These are phyloP conservation scores for Fusarium temperatum DNA, from an alignment of 2,329 filamentous ascomycete genomes.

Conservation along the genomic window DNA sequence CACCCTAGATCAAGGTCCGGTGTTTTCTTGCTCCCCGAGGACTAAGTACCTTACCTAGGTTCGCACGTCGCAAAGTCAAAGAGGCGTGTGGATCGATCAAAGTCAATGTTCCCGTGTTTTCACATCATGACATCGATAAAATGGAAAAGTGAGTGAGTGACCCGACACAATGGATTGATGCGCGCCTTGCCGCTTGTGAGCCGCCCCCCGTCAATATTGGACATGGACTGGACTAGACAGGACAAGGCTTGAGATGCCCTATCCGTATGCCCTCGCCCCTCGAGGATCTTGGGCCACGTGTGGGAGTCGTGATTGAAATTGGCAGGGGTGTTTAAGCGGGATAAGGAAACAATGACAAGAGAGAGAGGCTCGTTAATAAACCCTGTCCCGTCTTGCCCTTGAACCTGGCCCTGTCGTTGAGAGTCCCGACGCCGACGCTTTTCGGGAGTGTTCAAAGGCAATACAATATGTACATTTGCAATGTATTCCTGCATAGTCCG, in stretches of 20 bases:
- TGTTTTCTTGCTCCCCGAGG: too few relatives aligned
- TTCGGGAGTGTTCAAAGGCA: slow-evolving; percentile 12
- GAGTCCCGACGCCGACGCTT: slow-evolving; percentile 9
- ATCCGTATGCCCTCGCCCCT: slow-evolving; percentile 20
- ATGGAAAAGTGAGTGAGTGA: slow-evolving; percentile 17
- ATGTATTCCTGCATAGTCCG: neutral
- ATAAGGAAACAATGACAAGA: neutral
- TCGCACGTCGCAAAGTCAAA: neutral
- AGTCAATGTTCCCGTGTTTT: slow-evolving; percentile 21
- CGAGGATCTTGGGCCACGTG: slow-evolving; percentile 35
- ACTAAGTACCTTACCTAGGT: neutral
- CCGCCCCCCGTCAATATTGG: slow-evolving; percentile 25
- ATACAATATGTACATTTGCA: neutral
- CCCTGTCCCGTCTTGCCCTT: neutral
- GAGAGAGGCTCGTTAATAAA: neutral
- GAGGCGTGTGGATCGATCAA: slow-evolving; percentile 12
- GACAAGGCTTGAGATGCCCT: slow-evolving; percentile 20
- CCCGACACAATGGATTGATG: slow-evolving; percentile 46
- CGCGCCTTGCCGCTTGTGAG: slow-evolving; percentile 40
- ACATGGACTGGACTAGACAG: neutral
- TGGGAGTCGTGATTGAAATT: slow-evolving; percentile 29
- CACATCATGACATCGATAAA: slow-evolving; percentile 26
- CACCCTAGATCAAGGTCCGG: too few relatives aligned
- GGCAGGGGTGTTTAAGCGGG: neutral
- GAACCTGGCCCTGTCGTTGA: neutral